Conservation (phyloP, 208 protist genomes). For the Novymonas esmeraldas region DNA sequence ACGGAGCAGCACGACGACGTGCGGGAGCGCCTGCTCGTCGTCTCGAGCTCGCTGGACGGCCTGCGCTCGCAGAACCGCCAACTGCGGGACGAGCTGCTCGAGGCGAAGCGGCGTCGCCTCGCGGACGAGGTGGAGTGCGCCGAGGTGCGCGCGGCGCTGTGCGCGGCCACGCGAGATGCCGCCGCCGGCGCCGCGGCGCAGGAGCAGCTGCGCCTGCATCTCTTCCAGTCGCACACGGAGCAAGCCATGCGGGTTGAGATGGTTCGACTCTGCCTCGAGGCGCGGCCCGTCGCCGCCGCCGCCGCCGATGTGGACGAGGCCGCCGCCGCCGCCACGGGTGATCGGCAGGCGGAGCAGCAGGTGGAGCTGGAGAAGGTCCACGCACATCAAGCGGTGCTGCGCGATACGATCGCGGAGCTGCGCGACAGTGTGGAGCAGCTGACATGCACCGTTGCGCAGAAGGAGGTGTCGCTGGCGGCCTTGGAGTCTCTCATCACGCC, state of each 20-base stretch:
- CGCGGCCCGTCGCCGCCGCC: slow-evolving; percentile 1
- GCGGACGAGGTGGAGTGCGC: not conserved
- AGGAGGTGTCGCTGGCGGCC: slow-evolving; percentile 27
- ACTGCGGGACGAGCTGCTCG: slow-evolving; percentile 16
- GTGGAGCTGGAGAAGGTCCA: slow-evolving; percentile 34
- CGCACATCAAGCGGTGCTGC: slow-evolving; percentile 21
- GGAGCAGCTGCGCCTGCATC: slow-evolving; percentile 25
- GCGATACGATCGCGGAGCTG: slow-evolving; percentile 37
- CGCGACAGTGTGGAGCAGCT: slow-evolving; percentile 40
- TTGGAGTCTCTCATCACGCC: slow-evolving; percentile 36
- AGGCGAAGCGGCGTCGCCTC: not conserved
- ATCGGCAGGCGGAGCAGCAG: slow-evolving; percentile 25
- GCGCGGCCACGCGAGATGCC: not conserved
- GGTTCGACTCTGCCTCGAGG: slow-evolving; percentile 26
- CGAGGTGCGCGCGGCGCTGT: not conserved
- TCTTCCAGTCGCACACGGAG: slow-evolving; percentile 30
- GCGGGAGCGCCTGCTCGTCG: slow-evolving; percentile 27
- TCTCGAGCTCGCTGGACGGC: slow-evolving; percentile 15
- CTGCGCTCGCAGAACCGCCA: slow-evolving; percentile 30
- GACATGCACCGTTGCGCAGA: slow-evolving; percentile 24
- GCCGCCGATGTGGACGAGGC: too few relatives aligned
- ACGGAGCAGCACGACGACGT: slow-evolving; percentile 25
- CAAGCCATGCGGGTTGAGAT: slow-evolving; percentile 26
- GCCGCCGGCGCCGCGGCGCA: not conserved
- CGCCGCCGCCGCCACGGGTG: slow-evolving; percentile 6